Base-by-base conservation (phyloP, 1,139 yeast species). In the Yamadazyma spencermartinsiae region DNA sequence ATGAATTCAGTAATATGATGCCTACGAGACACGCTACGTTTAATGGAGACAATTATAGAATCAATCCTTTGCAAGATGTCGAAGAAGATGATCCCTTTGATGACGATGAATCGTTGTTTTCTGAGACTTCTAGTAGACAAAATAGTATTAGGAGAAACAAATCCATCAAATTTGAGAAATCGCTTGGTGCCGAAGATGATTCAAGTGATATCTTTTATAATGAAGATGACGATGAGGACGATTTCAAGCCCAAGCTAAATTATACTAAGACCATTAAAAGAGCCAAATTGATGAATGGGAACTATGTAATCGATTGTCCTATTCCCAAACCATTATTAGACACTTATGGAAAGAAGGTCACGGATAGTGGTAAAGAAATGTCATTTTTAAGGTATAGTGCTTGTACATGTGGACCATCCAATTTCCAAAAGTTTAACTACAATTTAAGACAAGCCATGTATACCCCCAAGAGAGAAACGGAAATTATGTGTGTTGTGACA, bases 331-430 rank as follows among this genome's bases (percentile, higher is more conserved):
- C 79, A 29, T 68, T 85, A 33, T 62, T 82, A 30, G 72, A 69
- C 37, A 79, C 79, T 37, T 79, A 78, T 52, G 66, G 76, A 43
- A 64, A 72, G 54, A 68, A 53, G 55, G 65, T 75, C 44, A 66
- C 72, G 10, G 73, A 74, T 30, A 58, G 64, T 31, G 68, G 70
- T 15, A 69, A 88, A 41, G 95, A 86, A 60, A 84, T 85, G 69
- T 66, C 84, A 7, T 82, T 80, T 47, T 78, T 86, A 85, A 68
- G 95, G 47, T 86, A 86, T 61, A 80, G 87, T 23, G 95, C 90
- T 0, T 86, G 84, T 33, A 86, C 95, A 1, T 81, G 89, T 55
- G 88, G 87, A 38, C 92, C 95, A 0, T 70, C 79, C 6, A 79
- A 80, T 43, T 86, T 80, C 51, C 63, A 59, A 31, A 54, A 58